These are phyloP conservation scores for Rhodomyrtus psidioides DNA, from an alignment of 441 rosid species.

Conservation along the genomic window DNA sequence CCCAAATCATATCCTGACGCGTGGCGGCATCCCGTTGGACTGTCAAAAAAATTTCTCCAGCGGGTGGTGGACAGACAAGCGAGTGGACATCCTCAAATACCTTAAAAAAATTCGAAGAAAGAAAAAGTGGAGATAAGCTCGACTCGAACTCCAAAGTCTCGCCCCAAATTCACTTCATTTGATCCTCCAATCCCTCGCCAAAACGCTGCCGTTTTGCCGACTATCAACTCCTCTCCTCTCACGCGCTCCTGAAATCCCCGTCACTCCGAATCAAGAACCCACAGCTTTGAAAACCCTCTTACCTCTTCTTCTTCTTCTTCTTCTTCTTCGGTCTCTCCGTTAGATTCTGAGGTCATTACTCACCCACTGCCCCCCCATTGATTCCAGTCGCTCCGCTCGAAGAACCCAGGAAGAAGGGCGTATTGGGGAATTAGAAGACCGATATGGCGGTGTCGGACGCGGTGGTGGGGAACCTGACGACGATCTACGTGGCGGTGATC, in stretches of 20 bases:
- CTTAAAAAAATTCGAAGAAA: too few relatives aligned
- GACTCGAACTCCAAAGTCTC: neutral
- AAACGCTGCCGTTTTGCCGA: neutral
- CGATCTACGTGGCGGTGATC: conserved; percentile 76
- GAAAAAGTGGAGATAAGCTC: neutral
- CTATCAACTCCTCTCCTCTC: neutral
- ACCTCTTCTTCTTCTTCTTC: neutral
- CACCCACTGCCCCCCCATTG: neutral
- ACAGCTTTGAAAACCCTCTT: neutral
- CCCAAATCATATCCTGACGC: neutral
- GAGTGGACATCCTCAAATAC: neutral
- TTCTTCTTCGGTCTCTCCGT: neutral
- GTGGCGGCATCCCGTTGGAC: neutral
- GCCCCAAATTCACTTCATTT: neutral
- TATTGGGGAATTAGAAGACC: neutral
- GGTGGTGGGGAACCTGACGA: conserved; percentile 69
- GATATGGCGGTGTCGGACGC: conserved; percentile 72
- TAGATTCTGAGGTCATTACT: neutral
- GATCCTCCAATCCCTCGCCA: neutral
- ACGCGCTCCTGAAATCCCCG: neutral
- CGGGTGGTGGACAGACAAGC: neutral
- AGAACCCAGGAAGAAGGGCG: neutral
- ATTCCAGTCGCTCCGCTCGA: neutral
- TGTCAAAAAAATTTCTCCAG: neutral
- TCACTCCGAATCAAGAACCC: neutral